Evolutionary conservation across 2,329 filamentous ascomycete genomes (phyloP).

Genomic region (Zymoseptoria brevis): DNA sequence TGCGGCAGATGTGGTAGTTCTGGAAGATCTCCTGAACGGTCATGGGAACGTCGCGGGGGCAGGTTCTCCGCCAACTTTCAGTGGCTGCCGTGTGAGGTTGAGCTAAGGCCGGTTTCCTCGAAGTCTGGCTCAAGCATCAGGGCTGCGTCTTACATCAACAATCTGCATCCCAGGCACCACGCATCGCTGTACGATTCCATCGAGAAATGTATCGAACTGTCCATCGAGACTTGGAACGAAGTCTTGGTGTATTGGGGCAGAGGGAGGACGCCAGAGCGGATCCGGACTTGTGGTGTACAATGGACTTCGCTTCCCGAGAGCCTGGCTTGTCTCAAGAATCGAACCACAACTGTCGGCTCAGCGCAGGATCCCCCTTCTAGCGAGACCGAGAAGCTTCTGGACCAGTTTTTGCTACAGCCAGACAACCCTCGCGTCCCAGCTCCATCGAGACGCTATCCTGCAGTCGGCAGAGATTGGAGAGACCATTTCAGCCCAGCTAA

Average conservation of each 20-base stretch:
- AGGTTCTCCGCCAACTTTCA: constrained; percentile 4
- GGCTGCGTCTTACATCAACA: constrained; percentile 15
- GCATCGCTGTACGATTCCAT: constrained; percentile 3
- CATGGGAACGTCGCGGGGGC: not conserved
- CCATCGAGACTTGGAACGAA: constrained; percentile 9
- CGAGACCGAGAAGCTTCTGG: too few relatives aligned
- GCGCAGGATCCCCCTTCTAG: too few relatives aligned
- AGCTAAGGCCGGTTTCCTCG: too few relatives aligned
- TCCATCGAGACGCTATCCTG: too few relatives aligned
- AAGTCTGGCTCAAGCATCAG: too few relatives aligned
- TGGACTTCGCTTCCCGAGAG: too few relatives aligned
- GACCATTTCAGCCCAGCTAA: not conserved
- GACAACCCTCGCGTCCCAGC: not conserved
- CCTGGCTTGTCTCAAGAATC: too few relatives aligned
- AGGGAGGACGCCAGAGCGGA: not conserved
- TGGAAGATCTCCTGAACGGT: too few relatives aligned
- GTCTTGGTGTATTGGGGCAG: constrained; percentile 1
- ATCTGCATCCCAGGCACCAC: constrained; percentile 3
- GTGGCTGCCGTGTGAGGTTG: constrained; percentile 7
- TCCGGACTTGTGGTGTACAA: not conserved
- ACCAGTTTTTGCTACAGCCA: not conserved
- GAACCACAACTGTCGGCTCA: too few relatives aligned
- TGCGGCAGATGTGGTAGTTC: not conserved
- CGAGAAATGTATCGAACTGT: constrained; percentile 7
- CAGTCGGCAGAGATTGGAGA: too few relatives aligned